Evolutionary conservation across 176 grass and related monocot species (phyloP).

Genomic region (Paspalum notatum): DNA sequence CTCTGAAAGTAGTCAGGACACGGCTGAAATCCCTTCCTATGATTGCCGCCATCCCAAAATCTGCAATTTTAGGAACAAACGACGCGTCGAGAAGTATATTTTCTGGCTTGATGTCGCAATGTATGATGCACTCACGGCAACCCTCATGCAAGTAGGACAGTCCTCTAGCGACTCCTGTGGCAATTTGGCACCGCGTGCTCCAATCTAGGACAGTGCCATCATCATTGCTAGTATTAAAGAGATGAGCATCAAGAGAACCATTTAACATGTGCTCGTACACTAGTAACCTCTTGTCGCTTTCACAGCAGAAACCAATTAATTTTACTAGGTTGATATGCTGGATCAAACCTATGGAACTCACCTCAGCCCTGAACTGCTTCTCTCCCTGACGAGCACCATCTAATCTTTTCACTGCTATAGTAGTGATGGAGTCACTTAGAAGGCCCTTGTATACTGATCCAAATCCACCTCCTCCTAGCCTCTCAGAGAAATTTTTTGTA

Average conservation of each 20-base stretch:
- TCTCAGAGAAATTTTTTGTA: neutral
- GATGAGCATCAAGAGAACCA: neutral
- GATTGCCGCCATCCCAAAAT: slow-evolving; percentile 73
- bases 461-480: slow-evolving; percentile 2
- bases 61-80: slow-evolving; percentile 63
- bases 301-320: neutral
- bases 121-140: slow-evolving; percentile 66
- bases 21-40: slow-evolving; percentile 62
- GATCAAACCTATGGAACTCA: neutral
- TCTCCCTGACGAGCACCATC: neutral
- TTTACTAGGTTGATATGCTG: neutral
- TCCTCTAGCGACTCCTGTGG: slow-evolving; percentile 56
- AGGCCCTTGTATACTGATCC: neutral
- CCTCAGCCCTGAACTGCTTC: slow-evolving; percentile 4
- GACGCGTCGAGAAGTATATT: slow-evolving; percentile 52
- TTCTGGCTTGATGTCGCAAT: slow-evolving; percentile 68
- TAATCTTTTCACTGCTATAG: neutral
- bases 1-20: slow-evolving; percentile 61
- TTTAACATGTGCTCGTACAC: neutral
- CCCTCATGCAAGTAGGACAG: slow-evolving; percentile 60
- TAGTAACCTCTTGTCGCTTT: neutral
- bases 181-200: slow-evolving; percentile 47
- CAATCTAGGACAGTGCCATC: neutral
- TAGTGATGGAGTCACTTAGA: neutral
- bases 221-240: neutral